Evolutionary conservation across 176 grass and related monocot genomes (phyloP), one percentile per base, ranked within the genome.

Genomic region (maize (Zea mays)): DNA sequence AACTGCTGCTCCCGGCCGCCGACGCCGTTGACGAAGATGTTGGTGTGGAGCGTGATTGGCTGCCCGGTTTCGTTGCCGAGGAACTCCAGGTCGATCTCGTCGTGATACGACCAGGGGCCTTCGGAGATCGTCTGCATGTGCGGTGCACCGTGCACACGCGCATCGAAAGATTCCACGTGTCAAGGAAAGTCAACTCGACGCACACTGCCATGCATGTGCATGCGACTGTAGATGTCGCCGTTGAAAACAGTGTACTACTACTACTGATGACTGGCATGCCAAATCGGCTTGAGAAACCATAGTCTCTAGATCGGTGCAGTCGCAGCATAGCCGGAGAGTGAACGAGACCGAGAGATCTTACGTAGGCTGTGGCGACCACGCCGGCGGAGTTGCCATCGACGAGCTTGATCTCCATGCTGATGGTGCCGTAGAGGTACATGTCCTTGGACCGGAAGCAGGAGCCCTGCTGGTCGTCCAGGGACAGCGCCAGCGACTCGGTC

Each of bases 51-150:
- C 8, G 85, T 88, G 85, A 89, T 90, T 7, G 90, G 93, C 79
- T 92, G 5, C 20, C 80, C 85, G 52, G 70, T 72, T 6, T 16
- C 11, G 45, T 92, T 90, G 58, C 93, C 93, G 2, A 97, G 88
- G 88, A 97, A 88, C 77, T 93, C 93, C 1, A 97, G 75, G 81
- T 97, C 93, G 51, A 97, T 75, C 80, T 97, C 93, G 62, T 97
- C 84, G 61, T 97, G 93, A 0, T 58, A 56, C 17, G 71, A 58
- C 83, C 87, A 88, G 2, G 43, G 20, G 39, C 81, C 88, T 54
- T 85, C 86, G 19, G 80, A 84, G 70, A 85, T 86, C 13, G 67
- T 81, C 88, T 93, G 59, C 76, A 27, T 27, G 27, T 27, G 27
- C 27, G n/a, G n/a, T n/a, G 27, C 27, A 1, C 27, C 0, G 27